A percentile compares a stretch with the other conserved stretches of the same genome.
Conservation (phyloP, 495 filamentous ascomycete genomes). For the Neurospora sp. region DNA sequence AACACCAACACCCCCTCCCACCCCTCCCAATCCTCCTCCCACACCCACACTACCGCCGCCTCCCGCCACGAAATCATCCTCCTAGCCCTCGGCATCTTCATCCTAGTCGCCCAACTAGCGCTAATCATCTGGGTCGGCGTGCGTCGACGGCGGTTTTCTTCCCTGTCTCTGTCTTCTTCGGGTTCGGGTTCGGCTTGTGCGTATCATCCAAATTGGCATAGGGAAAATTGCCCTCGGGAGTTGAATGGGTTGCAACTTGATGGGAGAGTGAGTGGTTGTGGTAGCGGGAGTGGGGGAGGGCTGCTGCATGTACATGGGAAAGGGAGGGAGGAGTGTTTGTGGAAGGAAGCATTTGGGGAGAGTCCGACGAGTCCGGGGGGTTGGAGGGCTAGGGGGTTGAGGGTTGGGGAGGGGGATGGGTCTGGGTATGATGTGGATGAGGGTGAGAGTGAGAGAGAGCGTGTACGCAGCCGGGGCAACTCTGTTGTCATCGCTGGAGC, state of each 20-base stretch:
- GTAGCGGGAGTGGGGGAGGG: no score
- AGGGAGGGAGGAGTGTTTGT: conserved; percentile 1
- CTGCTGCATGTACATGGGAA: neutral
- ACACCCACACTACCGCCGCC: neutral
- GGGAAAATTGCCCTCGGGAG: neutral
- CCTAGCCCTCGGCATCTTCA: conserved; percentile 7
- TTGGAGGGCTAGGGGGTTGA: neutral
- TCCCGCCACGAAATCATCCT: conserved; percentile 11
- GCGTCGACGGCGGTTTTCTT: neutral
- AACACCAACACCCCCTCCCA: neutral
- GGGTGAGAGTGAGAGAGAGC: neutral
- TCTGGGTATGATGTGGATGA: neutral
- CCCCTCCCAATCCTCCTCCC: neutral
- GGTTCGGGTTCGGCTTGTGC: neutral
- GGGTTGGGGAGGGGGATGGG: neutral
- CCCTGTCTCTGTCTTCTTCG: no score
- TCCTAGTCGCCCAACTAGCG: conserved; percentile 5
- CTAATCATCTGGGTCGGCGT: conserved; percentile 5
- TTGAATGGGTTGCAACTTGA: neutral
- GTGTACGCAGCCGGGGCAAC: neutral
- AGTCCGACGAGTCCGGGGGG: neutral
- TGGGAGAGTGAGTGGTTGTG: neutral
- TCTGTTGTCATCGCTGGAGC: neutral
- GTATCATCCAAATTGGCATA: neutral
- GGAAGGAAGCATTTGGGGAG: conserved; percentile 6